Conservation (phyloP, 805 yeast species). For the Teunomyces lycoperdinae region DNA sequence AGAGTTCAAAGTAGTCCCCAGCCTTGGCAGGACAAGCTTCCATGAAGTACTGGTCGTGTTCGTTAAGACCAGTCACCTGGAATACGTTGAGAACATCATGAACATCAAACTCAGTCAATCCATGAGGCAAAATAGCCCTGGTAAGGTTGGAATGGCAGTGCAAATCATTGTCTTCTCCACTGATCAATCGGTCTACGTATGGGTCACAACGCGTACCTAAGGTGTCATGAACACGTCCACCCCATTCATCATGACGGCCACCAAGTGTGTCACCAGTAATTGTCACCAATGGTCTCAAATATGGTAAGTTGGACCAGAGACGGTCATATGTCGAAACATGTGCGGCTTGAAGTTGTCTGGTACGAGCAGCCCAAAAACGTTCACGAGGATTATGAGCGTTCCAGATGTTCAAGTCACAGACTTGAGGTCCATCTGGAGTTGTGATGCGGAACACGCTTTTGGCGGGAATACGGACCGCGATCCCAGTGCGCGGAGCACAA, state of each 20-base stretch:
- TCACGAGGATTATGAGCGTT: slow-evolving; percentile 59
- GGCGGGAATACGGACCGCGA: slow-evolving; percentile 62
- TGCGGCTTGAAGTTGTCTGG: slow-evolving; percentile 61
- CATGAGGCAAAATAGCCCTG: slow-evolving; percentile 57
- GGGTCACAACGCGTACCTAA: slow-evolving; percentile 72
- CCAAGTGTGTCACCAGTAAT: slow-evolving; percentile 58
- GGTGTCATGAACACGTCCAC: slow-evolving; percentile 63
- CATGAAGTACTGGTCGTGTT: slow-evolving; percentile 66
- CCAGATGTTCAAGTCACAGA: slow-evolving; percentile 69
- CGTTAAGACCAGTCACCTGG: slow-evolving; percentile 66
- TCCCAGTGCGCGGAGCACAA: slow-evolving; percentile 56
- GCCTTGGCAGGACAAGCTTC: slow-evolving; percentile 63
- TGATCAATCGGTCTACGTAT: slow-evolving; percentile 58
- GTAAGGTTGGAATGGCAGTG: slow-evolving; percentile 67
- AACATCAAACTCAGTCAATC: slow-evolving; percentile 62
- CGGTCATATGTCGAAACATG: slow-evolving; percentile 62
- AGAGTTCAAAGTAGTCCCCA: slow-evolving; percentile 62
- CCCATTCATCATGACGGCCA: slow-evolving; percentile 60
- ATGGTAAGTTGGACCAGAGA: slow-evolving; percentile 66
- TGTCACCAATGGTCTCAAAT: slow-evolving; percentile 60
- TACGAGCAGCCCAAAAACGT: slow-evolving; percentile 67
- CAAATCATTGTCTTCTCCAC: slow-evolving; percentile 63
- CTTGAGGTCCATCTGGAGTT: slow-evolving; percentile 70
- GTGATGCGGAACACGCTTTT: slow-evolving; percentile 57
- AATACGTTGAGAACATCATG: slow-evolving; percentile 70